Percentiles rank a stretch among this genome's conserved stretches.
phyloP scores from a whole-genome alignment of 352 stramenopile species.

The Phytophthora rubi region DNA sequence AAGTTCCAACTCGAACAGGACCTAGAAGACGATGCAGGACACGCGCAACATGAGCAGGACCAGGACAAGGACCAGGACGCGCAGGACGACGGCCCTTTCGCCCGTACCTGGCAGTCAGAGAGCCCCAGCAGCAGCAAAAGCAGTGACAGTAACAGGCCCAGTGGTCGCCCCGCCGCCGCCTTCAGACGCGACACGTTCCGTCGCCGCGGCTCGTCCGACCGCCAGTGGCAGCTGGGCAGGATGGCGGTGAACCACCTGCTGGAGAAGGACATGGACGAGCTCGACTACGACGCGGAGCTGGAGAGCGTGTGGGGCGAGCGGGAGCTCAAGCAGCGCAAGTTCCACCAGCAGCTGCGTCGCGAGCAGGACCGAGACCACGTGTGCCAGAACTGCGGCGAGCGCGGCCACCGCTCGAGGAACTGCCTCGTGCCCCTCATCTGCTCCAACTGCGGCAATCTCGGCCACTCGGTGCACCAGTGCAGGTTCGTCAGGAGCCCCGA shows the following conservation, averaged over 20 bases:
- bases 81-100: slow-evolving; percentile 16
- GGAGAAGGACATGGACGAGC: slow-evolving; percentile 44
- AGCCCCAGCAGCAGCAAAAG: not conserved
- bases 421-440: slow-evolving; percentile 81
- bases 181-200: slow-evolving; percentile 19
- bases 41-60: not conserved
- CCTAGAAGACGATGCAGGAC: slow-evolving; percentile 17
- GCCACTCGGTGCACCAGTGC: slow-evolving; percentile 62
- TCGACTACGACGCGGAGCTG: slow-evolving; percentile 81
- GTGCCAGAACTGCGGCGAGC: slow-evolving; percentile 82
- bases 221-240: slow-evolving; percentile 23
- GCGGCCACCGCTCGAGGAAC: slow-evolving; percentile 67
- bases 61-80: slow-evolving; percentile 6
- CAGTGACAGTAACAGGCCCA: not conserved
- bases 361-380: slow-evolving; percentile 66
- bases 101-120: slow-evolving; percentile 10
- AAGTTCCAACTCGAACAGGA: slow-evolving; percentile 58
- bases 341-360: slow-evolving; percentile 63
- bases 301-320: slow-evolving; percentile 49
- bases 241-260: slow-evolving; percentile 22
- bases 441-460: slow-evolving; percentile 78
- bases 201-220: slow-evolving; percentile 16
- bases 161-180: not conserved
- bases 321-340: slow-evolving; percentile 62
- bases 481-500: slow-evolving; percentile 36